phyloP scores from a whole-genome alignment of 2,329 filamentous ascomycete species.

The Venturia effusa region DNA sequence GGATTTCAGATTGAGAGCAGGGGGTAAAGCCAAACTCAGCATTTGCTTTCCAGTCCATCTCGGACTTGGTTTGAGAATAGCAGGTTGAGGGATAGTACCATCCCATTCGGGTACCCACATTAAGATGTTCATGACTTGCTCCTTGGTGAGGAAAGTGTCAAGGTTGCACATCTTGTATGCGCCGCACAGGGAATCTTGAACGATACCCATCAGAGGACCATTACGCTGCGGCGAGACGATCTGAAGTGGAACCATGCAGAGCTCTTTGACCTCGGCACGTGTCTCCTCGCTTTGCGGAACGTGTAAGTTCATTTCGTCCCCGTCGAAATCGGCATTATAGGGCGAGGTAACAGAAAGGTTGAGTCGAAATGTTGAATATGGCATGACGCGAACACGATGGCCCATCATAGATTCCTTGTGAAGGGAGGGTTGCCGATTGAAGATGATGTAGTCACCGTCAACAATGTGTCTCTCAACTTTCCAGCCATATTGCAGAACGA shows the following conservation, averaged over 20 bases:
- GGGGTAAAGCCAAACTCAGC: slow-evolving; percentile 82
- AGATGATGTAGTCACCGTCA: slow-evolving; percentile 95
- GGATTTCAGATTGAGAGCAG: slow-evolving; percentile 63
- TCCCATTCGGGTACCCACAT: slow-evolving; percentile 98
- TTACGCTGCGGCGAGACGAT: slow-evolving; percentile 98
- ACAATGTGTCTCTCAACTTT: slow-evolving; percentile 96
- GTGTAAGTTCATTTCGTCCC: slow-evolving; percentile 99
- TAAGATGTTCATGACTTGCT: slow-evolving; percentile 92
- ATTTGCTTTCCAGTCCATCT: slow-evolving; percentile 99
- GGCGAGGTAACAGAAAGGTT: slow-evolving; percentile 96
- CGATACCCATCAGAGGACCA: slow-evolving; percentile 96
- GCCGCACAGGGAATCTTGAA: slow-evolving; percentile 93
- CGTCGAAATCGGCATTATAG: slow-evolving; percentile 99
- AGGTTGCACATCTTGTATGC: slow-evolving; percentile 93
- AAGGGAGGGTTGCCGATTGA: slow-evolving; percentile 97
- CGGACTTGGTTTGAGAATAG: slow-evolving; percentile 85
- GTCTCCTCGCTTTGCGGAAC: slow-evolving; percentile 97
- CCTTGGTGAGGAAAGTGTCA: slow-evolving; percentile 81
- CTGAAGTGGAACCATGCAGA: slow-evolving; percentile 96
- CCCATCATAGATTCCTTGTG: slow-evolving; percentile 99
- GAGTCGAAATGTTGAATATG: slow-evolving; percentile 94
- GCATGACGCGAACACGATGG: slow-evolving; percentile 94
- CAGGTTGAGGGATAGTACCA: slow-evolving; percentile 81
- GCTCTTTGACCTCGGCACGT: slow-evolving; percentile 81
- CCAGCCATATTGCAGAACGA: slow-evolving; percentile 90